phyloP scores from a whole-genome alignment of 768 basidiomycete species.

The Panaeolus cyanescens region DNA sequence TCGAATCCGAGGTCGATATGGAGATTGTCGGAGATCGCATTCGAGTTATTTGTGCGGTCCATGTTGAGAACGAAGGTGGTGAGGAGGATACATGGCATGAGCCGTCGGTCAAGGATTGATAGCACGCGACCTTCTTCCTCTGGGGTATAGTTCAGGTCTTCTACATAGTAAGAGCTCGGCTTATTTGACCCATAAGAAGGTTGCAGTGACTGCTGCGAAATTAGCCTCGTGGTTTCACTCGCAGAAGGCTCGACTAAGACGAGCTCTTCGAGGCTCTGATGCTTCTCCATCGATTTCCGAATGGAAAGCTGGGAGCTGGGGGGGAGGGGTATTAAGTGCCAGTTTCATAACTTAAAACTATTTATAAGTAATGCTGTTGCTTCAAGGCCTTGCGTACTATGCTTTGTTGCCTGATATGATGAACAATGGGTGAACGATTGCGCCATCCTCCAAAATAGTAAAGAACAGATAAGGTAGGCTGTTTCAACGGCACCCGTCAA shows the following conservation, averaged over 20 bases:
- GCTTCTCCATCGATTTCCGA: neutral
- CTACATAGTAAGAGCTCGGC: constrained; percentile 27
- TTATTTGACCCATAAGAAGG: constrained; percentile 1
- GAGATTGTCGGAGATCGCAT: constrained; percentile 42
- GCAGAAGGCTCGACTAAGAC: constrained; percentile 10
- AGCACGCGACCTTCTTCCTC: constrained; percentile 35
- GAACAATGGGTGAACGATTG: constrained; percentile 16
- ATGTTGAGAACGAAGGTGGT: constrained; percentile 40
- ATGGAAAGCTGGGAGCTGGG: neutral
- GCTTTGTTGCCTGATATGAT: constrained; percentile 11
- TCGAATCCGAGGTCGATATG: constrained; percentile 40
- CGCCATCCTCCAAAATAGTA: constrained; percentile 16
- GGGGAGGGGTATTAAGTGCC: neutral
- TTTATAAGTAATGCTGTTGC: constrained; percentile 4
- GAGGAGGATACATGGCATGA: constrained; percentile 35
- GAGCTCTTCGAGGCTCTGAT: neutral
- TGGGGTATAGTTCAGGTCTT: constrained; percentile 27
- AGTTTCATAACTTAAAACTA: neutral
- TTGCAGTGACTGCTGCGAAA: neutral
- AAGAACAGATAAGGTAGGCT: neutral
- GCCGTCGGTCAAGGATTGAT: constrained; percentile 18
- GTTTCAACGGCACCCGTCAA: neutral
- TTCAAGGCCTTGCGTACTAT: neutral
- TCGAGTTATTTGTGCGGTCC: constrained; percentile 44
- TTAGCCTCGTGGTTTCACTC: neutral